Evolutionary conservation across 2,329 filamentous ascomycete species (phyloP).

Genomic region (Scedosporium apiospermum): DNA sequence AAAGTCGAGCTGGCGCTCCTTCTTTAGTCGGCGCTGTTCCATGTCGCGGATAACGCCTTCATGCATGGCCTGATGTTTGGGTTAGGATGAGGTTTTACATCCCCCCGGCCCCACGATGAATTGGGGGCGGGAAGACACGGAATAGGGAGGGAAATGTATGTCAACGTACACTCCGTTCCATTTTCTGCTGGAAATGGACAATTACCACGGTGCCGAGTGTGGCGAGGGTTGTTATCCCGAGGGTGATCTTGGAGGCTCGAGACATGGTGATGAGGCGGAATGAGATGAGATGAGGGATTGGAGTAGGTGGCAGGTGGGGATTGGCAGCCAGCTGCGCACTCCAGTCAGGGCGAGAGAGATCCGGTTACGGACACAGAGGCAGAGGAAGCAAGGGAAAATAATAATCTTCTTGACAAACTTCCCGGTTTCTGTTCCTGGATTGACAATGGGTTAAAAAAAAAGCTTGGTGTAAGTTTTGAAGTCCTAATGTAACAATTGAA

Average conservation of each 20-base stretch:
- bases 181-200: conserved; percentile 82
- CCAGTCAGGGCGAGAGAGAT: not conserved
- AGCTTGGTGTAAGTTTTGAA: no score
- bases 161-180: conserved; percentile 65
- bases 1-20: conserved; percentile 87
- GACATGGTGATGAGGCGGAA: conserved; percentile 57
- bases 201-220: conserved; percentile 69
- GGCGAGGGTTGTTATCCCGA: conserved; percentile 67
- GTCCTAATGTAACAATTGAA: no score
- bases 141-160: conserved; percentile 11
- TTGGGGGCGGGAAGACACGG: not conserved
- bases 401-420: not conserved
- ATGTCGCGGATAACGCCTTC: conserved; percentile 88
- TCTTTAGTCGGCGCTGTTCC: conserved; percentile 84
- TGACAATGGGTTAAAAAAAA: no score
- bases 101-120: not conserved
- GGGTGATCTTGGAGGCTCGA: conserved; percentile 75
- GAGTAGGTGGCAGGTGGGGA: not conserved
- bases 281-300: not conserved
- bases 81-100: not conserved
- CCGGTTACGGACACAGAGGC: not conserved
- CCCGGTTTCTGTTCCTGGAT: no score
- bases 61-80: conserved; percentile 70
- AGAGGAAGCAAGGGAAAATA: not conserved
- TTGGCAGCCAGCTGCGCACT: not conserved